Evolutionary conservation across 352 stramenopile species (phyloP).

Genomic region (Pythium vanterpoolii): DNA sequence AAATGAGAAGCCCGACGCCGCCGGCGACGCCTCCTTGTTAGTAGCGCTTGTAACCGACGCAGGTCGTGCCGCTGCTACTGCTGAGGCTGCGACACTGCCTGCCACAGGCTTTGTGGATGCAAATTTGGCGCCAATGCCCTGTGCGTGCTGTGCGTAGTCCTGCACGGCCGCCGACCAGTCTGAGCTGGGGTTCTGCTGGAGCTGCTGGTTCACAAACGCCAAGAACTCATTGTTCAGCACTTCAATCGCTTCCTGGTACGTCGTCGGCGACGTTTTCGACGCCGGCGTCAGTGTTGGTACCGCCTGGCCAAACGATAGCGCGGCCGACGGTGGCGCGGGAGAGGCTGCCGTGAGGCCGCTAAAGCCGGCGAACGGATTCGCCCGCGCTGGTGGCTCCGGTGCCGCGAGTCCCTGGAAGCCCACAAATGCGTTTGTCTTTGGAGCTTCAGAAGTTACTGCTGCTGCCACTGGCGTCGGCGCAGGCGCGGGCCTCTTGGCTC

Average conservation of each 20-base stretch:
- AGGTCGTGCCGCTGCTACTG: slow-evolving; percentile 4
- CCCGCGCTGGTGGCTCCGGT: slow-evolving; percentile 3
- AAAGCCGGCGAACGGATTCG: slow-evolving; percentile 35
- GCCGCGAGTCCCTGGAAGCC: slow-evolving; percentile 56
- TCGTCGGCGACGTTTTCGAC: slow-evolving; percentile 14
- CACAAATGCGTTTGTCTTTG: slow-evolving; percentile 57
- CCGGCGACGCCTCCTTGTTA: slow-evolving; percentile 10
- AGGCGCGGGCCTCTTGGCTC: slow-evolving; percentile 13
- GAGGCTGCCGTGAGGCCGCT: slow-evolving; percentile 20
- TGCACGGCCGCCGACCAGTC: slow-evolving; percentile 63
- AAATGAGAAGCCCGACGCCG: slow-evolving; percentile 24
- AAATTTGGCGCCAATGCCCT: slow-evolving; percentile 56
- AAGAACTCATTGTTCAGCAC: slow-evolving; percentile 81
- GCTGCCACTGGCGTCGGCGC: slow-evolving; percentile 15
- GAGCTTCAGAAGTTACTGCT: slow-evolving; percentile 8
- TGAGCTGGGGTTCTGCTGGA: slow-evolving; percentile 57
- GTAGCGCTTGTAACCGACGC: slow-evolving; percentile 12
- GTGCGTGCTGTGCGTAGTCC: slow-evolving; percentile 75
- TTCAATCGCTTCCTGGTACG: slow-evolving; percentile 78
- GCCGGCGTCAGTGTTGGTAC: slow-evolving; percentile 3
- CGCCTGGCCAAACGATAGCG: not conserved
- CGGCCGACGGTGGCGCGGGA: slow-evolving; percentile 3
- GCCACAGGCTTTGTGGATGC: slow-evolving; percentile 57
- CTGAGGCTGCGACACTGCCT: slow-evolving; percentile 11
- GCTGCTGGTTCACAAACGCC: slow-evolving; percentile 62